Conservation (phyloP, 1,284 basidiomycete genomes). For the Heterobasidion parviporum region DNA sequence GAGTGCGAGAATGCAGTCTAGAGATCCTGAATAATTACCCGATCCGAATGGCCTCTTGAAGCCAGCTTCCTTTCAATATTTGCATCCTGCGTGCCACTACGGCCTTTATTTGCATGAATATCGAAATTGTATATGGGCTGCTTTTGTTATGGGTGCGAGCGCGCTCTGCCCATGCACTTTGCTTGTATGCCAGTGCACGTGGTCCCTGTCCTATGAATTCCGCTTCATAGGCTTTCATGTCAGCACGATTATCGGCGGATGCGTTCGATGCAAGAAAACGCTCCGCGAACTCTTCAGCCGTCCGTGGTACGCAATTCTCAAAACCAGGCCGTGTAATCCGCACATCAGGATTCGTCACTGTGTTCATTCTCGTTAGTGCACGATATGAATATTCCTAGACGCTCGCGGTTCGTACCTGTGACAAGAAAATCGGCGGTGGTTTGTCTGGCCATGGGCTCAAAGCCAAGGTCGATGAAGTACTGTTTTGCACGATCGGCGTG, state of each 20-base stretch:
- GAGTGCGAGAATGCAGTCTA: too few relatives aligned
- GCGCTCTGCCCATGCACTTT: conserved; percentile 39
- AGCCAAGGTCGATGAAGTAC: conserved; percentile 61
- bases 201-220: conserved; percentile 26
- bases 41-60: conserved; percentile 8
- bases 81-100: conserved; percentile 59
- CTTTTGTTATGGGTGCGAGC: conserved; percentile 24
- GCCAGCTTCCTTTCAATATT: conserved; percentile 53
- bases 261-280: conserved; percentile 38
- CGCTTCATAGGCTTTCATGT: conserved; percentile 24
- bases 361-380: conserved; percentile 6
- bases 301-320: conserved; percentile 36
- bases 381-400: neutral
- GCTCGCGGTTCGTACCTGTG: conserved; percentile 18
- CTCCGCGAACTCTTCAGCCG: conserved; percentile 39
- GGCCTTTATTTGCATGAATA: conserved; percentile 50
- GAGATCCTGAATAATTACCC: too few relatives aligned
- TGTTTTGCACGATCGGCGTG: conserved; percentile 39
- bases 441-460: conserved; percentile 49
- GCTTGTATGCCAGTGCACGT: conserved; percentile 28
- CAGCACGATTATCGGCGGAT: conserved; percentile 31
- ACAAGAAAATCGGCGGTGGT: conserved; percentile 57
- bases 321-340: neutral
- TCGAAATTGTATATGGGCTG: conserved; percentile 22
- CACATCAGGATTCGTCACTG: conserved; percentile 31